Evolutionary conservation across 2,329 filamentous ascomycete genomes (phyloP).

Genomic region (Aspergillus aculeatus): DNA sequence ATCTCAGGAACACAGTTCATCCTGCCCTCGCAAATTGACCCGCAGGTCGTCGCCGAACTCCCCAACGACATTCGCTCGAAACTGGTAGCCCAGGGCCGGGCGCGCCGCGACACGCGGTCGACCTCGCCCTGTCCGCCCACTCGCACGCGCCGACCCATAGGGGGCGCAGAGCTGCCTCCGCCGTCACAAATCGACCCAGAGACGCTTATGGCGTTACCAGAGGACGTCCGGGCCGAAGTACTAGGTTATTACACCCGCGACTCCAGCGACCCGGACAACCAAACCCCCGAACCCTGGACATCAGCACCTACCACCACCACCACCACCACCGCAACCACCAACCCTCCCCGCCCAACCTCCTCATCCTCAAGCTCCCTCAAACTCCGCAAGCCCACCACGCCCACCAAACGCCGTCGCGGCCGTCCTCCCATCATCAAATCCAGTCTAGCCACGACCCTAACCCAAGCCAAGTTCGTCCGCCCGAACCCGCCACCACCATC

Average conservation of each 20-base stretch:
- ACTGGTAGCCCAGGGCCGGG: slow-evolving; percentile 60
- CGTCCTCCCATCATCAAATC: slow-evolving; percentile 53
- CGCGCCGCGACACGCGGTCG: slow-evolving; percentile 19
- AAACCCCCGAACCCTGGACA: slow-evolving; percentile 6
- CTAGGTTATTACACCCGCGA: slow-evolving; percentile 63
- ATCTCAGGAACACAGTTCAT: slow-evolving; percentile 87
- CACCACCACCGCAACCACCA: background rate
- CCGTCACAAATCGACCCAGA: slow-evolving; percentile 83
- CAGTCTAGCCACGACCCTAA: slow-evolving; percentile 59
- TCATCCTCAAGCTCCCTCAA: slow-evolving; percentile 50
- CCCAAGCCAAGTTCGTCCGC: slow-evolving; percentile 72
- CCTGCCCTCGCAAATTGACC: slow-evolving; percentile 76
- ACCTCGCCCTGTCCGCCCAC: slow-evolving; percentile 38
- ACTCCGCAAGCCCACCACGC: slow-evolving; percentile 56
- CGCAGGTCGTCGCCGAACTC: slow-evolving; percentile 76
- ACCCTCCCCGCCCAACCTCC: slow-evolving; percentile 23
- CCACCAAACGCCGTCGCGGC: slow-evolving; percentile 65
- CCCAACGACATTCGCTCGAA: slow-evolving; percentile 78
- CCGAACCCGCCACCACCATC: slow-evolving; percentile 17
- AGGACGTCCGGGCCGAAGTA: slow-evolving; percentile 81
- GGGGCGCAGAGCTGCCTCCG: slow-evolving; percentile 49
- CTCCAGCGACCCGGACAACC: slow-evolving; percentile 19
- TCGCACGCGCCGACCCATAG: slow-evolving; percentile 19
- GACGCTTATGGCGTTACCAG: slow-evolving; percentile 77
- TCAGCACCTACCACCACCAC: background rate